phyloP scores from a whole-genome alignment of 2,329 filamentous ascomycete genomes.

The Aspergillus persii region DNA sequence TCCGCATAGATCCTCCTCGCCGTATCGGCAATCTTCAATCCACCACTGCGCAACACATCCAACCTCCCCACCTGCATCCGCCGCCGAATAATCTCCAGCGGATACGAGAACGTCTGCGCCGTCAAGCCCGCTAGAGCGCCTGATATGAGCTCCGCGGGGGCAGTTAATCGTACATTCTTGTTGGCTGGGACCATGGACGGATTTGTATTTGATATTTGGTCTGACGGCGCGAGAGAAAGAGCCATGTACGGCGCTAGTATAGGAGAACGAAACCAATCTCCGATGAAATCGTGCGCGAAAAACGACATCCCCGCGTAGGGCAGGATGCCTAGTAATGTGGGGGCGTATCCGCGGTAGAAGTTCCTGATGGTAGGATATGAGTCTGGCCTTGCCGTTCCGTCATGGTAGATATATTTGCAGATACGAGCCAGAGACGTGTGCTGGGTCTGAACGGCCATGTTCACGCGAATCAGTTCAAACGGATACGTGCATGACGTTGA shows the following conservation, averaged over 20 bases:
- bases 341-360: constrained; percentile 92
- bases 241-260: constrained; percentile 70
- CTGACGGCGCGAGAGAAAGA: constrained; percentile 65
- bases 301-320: constrained; percentile 96
- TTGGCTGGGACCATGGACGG: constrained; percentile 29
- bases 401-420: constrained; percentile 81
- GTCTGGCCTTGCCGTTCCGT: constrained; percentile 52
- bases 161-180: constrained; percentile 68
- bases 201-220: constrained; percentile 19
- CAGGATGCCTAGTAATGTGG: constrained; percentile 89
- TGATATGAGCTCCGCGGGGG: constrained; percentile 80
- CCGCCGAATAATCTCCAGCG: constrained; percentile 84
- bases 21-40: constrained; percentile 66
- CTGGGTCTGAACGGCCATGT: constrained; percentile 86
- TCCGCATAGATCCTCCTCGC: constrained; percentile 71
- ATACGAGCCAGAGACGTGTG: constrained; percentile 72
- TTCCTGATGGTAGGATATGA: constrained; percentile 59
- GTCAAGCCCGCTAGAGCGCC: constrained; percentile 85
- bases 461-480: constrained; percentile 86
- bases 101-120: constrained; percentile 89
- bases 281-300: constrained; percentile 86
- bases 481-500: constrained; percentile 97
- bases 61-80: constrained; percentile 75
- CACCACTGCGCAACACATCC: too few species aligned
- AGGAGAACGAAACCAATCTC: constrained; percentile 77